Percentiles rank a stretch among this genome's conserved stretches.
These are phyloP conservation scores for Kazachstania africana DNA, from an alignment of 805 yeast species.

Conservation along the genomic window DNA sequence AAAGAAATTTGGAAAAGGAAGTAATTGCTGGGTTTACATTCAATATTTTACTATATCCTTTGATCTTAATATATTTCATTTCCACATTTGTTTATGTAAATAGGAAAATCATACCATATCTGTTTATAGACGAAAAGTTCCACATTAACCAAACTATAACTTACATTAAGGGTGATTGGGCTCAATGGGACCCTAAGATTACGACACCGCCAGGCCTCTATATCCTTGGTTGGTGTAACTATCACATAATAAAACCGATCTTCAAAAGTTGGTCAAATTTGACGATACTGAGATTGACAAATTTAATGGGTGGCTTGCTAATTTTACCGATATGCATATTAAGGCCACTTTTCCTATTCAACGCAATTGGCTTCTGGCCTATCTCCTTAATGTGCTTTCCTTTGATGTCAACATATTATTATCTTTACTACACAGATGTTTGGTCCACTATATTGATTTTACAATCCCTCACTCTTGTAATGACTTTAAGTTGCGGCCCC, in stretches of 20 bases:
- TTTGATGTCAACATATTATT: constrained; percentile 57
- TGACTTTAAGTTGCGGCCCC: constrained; percentile 29
- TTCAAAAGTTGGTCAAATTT: constrained; percentile 22
- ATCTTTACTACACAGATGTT: constrained; percentile 82
- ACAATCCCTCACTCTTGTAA: constrained; percentile 38
- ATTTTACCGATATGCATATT: constrained; percentile 39
- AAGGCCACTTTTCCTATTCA: constrained; percentile 29
- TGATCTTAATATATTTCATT: constrained; percentile 17
- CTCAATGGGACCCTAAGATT: constrained; percentile 76
- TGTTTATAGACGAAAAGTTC: constrained; percentile 57
- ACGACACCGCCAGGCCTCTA: constrained; percentile 97
- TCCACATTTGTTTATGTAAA: constrained; percentile 21
- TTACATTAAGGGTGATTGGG: constrained; percentile 51
- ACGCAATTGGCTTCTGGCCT: constrained; percentile 34
- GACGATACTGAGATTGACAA: constrained; percentile 40
- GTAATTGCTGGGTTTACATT: constrained; percentile 21
- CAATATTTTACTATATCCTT: constrained; percentile 26
- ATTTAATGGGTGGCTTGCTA: constrained; percentile 52
- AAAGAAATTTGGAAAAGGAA: constrained; percentile 20
- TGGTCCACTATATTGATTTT: constrained; percentile 75
- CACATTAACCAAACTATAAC: constrained; percentile 71
- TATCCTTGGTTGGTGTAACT: constrained; percentile 30
- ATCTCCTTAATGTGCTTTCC: constrained; percentile 47
- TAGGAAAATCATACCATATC: constrained; percentile 21
- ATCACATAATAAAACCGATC: constrained; percentile 14